Percentiles rank a stretch among this genome's conserved stretches.
Evolutionary conservation across 2,329 filamentous ascomycete genomes (phyloP).

Genomic region (Nigrospora osmanthi): DNA sequence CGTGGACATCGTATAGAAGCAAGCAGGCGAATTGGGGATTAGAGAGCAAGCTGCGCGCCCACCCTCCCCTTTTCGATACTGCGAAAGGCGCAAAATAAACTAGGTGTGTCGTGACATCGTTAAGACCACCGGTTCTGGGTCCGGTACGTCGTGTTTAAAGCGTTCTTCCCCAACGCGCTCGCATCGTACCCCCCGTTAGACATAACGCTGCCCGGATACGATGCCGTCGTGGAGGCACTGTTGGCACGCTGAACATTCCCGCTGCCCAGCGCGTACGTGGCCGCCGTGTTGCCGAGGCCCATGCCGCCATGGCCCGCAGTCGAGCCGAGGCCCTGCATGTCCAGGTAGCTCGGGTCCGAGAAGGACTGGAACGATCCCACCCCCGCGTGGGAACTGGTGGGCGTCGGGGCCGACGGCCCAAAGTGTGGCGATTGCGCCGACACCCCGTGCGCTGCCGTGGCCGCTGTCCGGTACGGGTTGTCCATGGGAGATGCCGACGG

Average conservation of each 20-base stretch:
- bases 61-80: too few relatives aligned
- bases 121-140: conserved; percentile 1
- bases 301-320: conserved; percentile 12
- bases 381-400: conserved; percentile 17
- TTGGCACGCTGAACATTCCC: conserved; percentile 13
- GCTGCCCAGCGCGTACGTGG: conserved; percentile 15
- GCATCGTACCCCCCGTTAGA: conserved; percentile 2
- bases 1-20: too few relatives aligned
- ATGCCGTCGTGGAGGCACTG: conserved; percentile 14
- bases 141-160: neutral
- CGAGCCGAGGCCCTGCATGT: conserved; percentile 18
- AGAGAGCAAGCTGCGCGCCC: too few relatives aligned
- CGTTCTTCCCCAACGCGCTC: neutral
- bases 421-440: conserved; percentile 22
- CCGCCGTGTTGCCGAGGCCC: conserved; percentile 11
- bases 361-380: conserved; percentile 19
- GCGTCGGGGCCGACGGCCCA: conserved; percentile 15
- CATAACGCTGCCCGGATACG: conserved; percentile 3
- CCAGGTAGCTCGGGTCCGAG: conserved; percentile 18
- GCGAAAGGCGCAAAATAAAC: too few relatives aligned
- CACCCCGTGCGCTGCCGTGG: conserved; percentile 13
- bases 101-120: neutral
- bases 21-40: too few relatives aligned
- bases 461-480: conserved; percentile 15
- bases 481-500: conserved; percentile 22